Conservation (phyloP, 805 yeast species). For the Dipodascus geniculatus region DNA sequence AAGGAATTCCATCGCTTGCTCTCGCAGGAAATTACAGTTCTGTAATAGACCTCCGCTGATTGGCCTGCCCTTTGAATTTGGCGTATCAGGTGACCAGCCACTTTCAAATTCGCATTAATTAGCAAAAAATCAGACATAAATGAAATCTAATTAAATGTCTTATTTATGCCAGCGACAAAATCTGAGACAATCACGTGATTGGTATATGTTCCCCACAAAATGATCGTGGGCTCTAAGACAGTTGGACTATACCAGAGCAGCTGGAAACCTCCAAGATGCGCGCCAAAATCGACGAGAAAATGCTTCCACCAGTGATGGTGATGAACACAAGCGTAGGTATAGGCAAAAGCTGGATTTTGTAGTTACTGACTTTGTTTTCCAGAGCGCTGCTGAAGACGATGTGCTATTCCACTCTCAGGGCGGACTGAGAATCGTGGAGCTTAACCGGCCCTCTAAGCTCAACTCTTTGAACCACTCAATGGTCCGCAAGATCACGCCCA, state of each 20-base stretch:
- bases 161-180: neutral
- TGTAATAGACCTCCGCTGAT: neutral
- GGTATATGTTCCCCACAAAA: neutral
- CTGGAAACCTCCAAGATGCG: slow-evolving; percentile 14
- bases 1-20: neutral
- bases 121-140: neutral
- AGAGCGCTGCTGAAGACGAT: slow-evolving; percentile 34
- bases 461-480: slow-evolving; percentile 73
- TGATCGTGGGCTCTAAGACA: neutral
- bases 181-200: too few species aligned
- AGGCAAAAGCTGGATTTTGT: too few species aligned
- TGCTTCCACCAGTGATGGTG: slow-evolving; percentile 13
- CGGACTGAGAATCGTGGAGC: slow-evolving; percentile 57
- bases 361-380: neutral
- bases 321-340: slow-evolving; percentile 5
- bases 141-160: too few species aligned
- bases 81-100: neutral
- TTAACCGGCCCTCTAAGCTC: slow-evolving; percentile 73
- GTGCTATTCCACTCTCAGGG: slow-evolving; percentile 53
- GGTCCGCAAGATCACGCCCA: slow-evolving; percentile 60
- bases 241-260: neutral
- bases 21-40: neutral
- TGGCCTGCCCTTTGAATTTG: too few species aligned
- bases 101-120: neutral
- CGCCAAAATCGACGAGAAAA: slow-evolving; percentile 19